phyloP scores from a whole-genome alignment of 2,329 filamentous ascomycete species.

The Nemania sp. region DNA sequence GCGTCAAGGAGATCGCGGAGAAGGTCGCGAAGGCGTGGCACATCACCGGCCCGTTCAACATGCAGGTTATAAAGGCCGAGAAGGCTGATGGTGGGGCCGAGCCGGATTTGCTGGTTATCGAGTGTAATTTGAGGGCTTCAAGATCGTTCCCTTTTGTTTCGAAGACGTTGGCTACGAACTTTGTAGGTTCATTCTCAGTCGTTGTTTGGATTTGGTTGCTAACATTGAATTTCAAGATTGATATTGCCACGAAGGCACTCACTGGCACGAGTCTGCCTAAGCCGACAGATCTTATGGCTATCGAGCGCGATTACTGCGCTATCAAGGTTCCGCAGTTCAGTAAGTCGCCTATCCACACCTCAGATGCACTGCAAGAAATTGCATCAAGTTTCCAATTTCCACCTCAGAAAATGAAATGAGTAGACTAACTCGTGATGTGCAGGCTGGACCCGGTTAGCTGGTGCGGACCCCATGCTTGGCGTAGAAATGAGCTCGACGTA shows the following conservation, averaged over 20 bases:
- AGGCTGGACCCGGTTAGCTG: slow-evolving; percentile 95
- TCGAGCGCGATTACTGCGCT: slow-evolving; percentile 88
- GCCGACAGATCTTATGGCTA: slow-evolving; percentile 83
- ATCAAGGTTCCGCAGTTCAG: slow-evolving; percentile 96
- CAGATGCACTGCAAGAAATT: background rate
- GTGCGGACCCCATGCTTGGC: slow-evolving; percentile 94
- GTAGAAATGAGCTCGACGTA: slow-evolving; percentile 75
- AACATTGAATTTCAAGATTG: slow-evolving; percentile 55
- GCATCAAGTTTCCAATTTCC: no score
- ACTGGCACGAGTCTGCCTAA: slow-evolving; percentile 83
- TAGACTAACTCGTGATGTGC: background rate
- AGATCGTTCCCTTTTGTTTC: slow-evolving; percentile 98
- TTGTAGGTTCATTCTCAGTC: slow-evolving; percentile 44
- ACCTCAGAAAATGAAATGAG: background rate
- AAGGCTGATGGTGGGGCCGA: slow-evolving; percentile 74
- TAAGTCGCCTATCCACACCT: background rate
- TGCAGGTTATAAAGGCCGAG: slow-evolving; percentile 97
- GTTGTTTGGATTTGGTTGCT: background rate
- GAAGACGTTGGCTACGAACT: slow-evolving; percentile 95
- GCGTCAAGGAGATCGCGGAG: slow-evolving; percentile 91
- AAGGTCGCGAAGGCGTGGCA: slow-evolving; percentile 97
- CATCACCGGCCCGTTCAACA: slow-evolving; percentile 98
- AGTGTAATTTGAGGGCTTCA: slow-evolving; percentile 96
- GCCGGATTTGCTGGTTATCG: slow-evolving; percentile 88
- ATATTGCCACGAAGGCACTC: slow-evolving; percentile 90